Evolutionary conservation across 352 stramenopile species (phyloP), one percentile per base, ranked within the genome.

Genomic region (Phytophthora tentaculata): DNA sequence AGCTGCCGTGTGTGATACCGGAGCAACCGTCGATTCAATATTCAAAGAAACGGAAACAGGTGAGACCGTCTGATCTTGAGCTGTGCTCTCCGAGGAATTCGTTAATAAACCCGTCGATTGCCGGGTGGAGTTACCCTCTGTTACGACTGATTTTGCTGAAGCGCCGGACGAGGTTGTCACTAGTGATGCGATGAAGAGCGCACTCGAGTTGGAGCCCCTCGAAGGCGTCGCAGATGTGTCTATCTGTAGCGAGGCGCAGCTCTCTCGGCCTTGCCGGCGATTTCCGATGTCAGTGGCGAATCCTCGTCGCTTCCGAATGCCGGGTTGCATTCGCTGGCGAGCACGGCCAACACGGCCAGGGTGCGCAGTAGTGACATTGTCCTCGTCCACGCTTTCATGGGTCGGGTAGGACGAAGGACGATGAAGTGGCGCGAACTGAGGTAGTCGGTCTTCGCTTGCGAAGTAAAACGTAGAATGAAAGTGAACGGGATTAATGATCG

Each of bases 391-490:
- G 61, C 12, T 14, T 63, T 59, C 66, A 73, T 69, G 28, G 9
- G n/a, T 22, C 22, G n/a, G n/a, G 24, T 14, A 16, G 35, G 45
- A 2, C 49, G 2, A 14, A 9, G 23, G n/a, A 10, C 13, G 49
- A 17, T 32, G 32, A 22, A 50, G 29, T 29, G 17, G 19, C 41
- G 35, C 47, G 39, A 32, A 22, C 12, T 0, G 43, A 28, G 7
- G 39, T 47, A 23, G 50, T 20, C 26, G 47, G 53, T 69, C 66
- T 69, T 55, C 47, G 65, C 22, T 59, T 45, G 59, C 44, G 52
- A 73, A 66, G 66, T 29, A 61, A 69, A 65, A 54, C 58, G 53
- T 43, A 69, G 39, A 69, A 73, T 73, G 66, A 58, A 45, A 55
- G 14, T 44, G 24, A 28, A 50, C 0, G n/a, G 8, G 26, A 3